Evolutionary conservation across 1,139 yeast species (phyloP).

Genomic region (Candida smagusa): DNA sequence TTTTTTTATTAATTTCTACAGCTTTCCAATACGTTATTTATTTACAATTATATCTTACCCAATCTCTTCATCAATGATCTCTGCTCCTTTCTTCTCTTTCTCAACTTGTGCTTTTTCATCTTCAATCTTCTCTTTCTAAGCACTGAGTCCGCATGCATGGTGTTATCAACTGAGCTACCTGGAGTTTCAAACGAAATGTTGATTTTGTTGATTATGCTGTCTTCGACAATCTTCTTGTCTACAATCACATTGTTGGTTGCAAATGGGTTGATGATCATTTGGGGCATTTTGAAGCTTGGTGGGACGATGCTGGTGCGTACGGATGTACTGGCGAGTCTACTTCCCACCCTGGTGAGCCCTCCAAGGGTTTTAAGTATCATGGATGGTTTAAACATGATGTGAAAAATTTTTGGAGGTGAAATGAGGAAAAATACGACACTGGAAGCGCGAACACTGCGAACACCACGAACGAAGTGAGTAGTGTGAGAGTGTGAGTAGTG

Average conservation of each 20-base stretch:
- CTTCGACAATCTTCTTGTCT: background rate
- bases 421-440: background rate
- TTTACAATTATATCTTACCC: conserved; percentile 33
- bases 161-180: conserved; percentile 14
- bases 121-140: conserved; percentile 66
- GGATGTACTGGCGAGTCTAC: conserved; percentile 3
- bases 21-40: background rate
- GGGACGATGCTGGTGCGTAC: background rate
- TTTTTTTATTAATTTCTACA: background rate
- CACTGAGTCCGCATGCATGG: conserved; percentile 53
- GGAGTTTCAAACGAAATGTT: conserved; percentile 3
- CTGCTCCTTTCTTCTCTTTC: conserved; percentile 68
- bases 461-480: too few species aligned
- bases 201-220: conserved; percentile 5
- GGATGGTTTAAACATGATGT: conserved; percentile 7
- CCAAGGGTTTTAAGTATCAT: conserved; percentile 1
- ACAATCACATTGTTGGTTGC: conserved; percentile 1
- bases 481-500: background rate
- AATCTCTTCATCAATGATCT: conserved; percentile 57
- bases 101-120: conserved; percentile 71
- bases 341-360: conserved; percentile 2
- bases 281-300: background rate
- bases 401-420: conserved; percentile 1
- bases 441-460: too few species aligned
- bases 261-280: conserved; percentile 4